Conservation (phyloP, 2,329 filamentous ascomycete species). For the Juglanconis oblonga region DNA sequence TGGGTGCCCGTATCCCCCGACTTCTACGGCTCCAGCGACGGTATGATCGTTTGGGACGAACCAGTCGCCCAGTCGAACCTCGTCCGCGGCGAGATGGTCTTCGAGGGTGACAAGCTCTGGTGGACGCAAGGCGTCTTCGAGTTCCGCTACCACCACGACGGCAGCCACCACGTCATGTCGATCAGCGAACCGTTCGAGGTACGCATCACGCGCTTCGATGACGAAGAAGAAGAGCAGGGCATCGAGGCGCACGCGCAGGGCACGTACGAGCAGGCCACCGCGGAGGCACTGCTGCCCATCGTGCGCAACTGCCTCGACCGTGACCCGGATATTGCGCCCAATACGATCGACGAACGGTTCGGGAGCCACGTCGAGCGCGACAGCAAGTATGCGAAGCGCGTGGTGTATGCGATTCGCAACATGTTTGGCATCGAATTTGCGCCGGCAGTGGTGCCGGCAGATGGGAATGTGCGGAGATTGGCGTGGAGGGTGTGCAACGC, state of each 20-base stretch:
- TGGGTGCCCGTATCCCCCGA: conserved; percentile 82
- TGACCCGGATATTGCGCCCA: conserved; percentile 85
- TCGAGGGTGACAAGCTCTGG: conserved; percentile 91
- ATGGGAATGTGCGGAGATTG: conserved; percentile 85
- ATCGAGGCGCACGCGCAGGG: conserved; percentile 46
- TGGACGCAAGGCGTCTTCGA: conserved; percentile 97
- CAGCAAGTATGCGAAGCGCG: conserved; percentile 81
- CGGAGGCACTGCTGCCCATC: conserved; percentile 74
- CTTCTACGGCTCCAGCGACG: conserved; percentile 75
- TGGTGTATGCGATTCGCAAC: conserved; percentile 91
- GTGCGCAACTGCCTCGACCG: conserved; percentile 91
- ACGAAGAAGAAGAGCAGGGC: conserved; percentile 63
- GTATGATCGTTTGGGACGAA: conserved; percentile 70
- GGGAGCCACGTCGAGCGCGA: conserved; percentile 82
- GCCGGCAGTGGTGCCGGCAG: conserved; percentile 84
- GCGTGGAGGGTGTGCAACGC: conserved; percentile 95
- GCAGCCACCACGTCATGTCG: conserved; percentile 88
- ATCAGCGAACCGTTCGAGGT: conserved; percentile 94
- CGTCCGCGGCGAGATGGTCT: conserved; percentile 78
- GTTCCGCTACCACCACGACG: conserved; percentile 93
- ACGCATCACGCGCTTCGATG: conserved; percentile 74
- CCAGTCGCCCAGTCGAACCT: conserved; percentile 53
- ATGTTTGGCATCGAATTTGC: conserved; percentile 98
- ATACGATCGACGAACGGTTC: conserved; percentile 75
- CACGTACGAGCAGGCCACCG: conserved; percentile 66